These are phyloP conservation scores for Candida awuae DNA, from an alignment of 805 yeast genomes.

Conservation along the genomic window DNA sequence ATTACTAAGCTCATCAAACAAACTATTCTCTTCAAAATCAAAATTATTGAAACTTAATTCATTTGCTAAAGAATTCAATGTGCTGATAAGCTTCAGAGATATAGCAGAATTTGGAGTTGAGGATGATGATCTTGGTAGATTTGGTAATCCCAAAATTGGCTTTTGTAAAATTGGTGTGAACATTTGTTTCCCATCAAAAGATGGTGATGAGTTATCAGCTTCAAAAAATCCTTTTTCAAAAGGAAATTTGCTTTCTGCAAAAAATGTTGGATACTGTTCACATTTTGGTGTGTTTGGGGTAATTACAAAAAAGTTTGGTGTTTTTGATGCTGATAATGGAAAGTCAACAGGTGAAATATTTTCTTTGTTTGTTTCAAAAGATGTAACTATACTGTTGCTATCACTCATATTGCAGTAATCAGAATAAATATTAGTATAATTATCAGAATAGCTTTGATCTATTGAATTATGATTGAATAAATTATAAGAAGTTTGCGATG, in stretches of 20 bases:
- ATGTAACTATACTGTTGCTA: slow-evolving; percentile 1
- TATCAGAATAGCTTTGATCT: slow-evolving; percentile 2
- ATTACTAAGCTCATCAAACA: slow-evolving; percentile 10
- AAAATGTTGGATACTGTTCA: not conserved
- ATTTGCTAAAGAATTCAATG: not conserved
- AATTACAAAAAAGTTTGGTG: slow-evolving; percentile 5
- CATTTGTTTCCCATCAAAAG: too few species aligned
- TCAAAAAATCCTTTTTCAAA: slow-evolving; percentile 1
- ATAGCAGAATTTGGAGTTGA: not conserved
- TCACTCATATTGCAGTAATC: not conserved
- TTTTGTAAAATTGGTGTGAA: too few species aligned
- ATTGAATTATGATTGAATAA: not conserved
- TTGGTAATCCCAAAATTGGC: not conserved
- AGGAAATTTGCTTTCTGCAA: not conserved
- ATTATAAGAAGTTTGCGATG: not conserved
- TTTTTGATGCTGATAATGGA: slow-evolving; percentile 1
- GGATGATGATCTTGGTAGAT: not conserved
- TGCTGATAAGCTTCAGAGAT: not conserved
- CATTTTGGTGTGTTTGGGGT: not conserved
- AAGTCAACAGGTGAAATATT: slow-evolving; percentile 1
- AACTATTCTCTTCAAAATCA: slow-evolving; percentile 7
- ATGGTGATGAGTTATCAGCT: not conserved
- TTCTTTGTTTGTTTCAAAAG: slow-evolving; percentile 6
- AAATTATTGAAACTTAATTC: not conserved
- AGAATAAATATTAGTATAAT: slow-evolving; percentile 1